phyloP scores from a whole-genome alignment of 176 grass and related monocot species.

The Ensete ventricosum region DNA sequence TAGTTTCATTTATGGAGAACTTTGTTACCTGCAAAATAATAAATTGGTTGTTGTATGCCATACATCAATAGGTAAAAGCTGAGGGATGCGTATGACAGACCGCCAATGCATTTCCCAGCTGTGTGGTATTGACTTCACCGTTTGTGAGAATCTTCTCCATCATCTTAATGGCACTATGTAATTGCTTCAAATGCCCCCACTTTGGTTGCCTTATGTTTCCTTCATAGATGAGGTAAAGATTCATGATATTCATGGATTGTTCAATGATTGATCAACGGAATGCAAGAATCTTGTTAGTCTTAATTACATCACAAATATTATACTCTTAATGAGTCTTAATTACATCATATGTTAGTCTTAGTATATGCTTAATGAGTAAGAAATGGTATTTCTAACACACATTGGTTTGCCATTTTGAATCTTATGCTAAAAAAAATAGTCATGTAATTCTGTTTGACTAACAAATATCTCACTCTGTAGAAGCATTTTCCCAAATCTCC shows the following conservation, averaged over 20 bases:
- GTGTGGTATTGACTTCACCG: slow-evolving; percentile 28
- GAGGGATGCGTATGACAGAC: background rate
- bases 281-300: background rate
- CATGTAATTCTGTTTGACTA: no score
- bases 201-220: slow-evolving; percentile 74
- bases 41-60: background rate
- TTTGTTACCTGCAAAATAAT: slow-evolving; percentile 37
- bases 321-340: no score
- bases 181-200: slow-evolving; percentile 73
- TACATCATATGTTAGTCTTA: no score
- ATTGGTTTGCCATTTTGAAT: no score
- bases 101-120: slow-evolving; percentile 18
- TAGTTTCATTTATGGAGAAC: slow-evolving; percentile 23
- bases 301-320: no score
- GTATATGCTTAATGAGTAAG: no score
- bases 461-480: no score
- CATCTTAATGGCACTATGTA: slow-evolving; percentile 47
- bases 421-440: no score
- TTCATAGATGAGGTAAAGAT: slow-evolving; percentile 1
- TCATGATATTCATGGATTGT: background rate
- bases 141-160: slow-evolving; percentile 58
- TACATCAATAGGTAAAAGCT: background rate
- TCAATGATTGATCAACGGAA: background rate
- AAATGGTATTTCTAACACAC: no score
- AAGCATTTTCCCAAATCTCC: no score